Evolutionary conservation across 106 monocot genomes (phyloP).

Genomic region (Acorus calamus): DNA sequence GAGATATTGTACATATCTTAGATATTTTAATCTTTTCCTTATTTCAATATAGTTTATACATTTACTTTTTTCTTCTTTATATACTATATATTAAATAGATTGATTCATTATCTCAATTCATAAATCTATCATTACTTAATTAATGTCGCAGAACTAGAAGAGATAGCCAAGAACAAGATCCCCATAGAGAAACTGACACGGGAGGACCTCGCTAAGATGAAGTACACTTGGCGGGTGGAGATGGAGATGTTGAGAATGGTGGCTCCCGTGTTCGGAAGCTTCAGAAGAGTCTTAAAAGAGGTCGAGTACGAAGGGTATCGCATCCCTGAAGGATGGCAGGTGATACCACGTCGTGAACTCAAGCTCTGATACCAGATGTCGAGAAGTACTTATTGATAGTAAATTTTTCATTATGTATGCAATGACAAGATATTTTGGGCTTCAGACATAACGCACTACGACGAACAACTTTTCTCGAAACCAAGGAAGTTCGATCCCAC

Average conservation of each 20-base stretch:
- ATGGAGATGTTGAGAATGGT: conserved; percentile 27
- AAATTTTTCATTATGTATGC: not conserved
- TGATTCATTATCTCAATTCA: not conserved
- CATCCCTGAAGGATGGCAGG: conserved; percentile 43
- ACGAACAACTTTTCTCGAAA: conserved; percentile 16
- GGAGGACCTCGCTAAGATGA: conserved; percentile 34
- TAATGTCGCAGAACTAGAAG: conserved; percentile 21
- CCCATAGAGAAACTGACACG: conserved; percentile 20
- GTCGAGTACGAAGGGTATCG: conserved; percentile 19
- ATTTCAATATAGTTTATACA: too few species aligned
- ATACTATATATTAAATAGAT: too few species aligned
- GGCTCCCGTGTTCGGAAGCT: conserved; percentile 28
- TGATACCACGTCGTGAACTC: not conserved
- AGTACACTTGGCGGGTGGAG: conserved; percentile 29
- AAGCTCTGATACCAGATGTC: not conserved
- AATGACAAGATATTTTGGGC: conserved; percentile 25
- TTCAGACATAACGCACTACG: conserved; percentile 23
- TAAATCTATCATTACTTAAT: not conserved
- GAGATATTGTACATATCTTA: too few species aligned
- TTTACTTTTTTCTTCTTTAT: too few species aligned
- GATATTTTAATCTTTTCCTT: too few species aligned
- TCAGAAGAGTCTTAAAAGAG: conserved; percentile 18
- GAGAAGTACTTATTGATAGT: not conserved
- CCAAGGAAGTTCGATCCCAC: conserved; percentile 18
- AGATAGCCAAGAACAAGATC: conserved; percentile 21